Conservation (phyloP, 768 basidiomycete species). For the Boletus sensibilis region DNA sequence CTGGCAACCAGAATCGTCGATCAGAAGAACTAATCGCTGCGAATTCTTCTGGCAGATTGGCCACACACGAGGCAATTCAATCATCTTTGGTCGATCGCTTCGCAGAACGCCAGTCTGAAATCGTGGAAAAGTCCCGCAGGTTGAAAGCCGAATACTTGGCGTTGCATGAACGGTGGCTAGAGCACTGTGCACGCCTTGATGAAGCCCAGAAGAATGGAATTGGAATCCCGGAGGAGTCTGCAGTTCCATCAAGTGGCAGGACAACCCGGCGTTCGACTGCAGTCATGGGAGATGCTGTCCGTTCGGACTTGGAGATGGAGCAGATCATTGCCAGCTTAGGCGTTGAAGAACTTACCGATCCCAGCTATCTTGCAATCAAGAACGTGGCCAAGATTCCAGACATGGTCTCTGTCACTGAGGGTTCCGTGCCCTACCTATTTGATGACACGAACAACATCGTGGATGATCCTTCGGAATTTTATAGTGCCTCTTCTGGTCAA, state of each 20-base stretch:
- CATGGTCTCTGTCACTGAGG: conserved; percentile 73
- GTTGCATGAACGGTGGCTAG: conserved; percentile 71
- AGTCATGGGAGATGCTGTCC: conserved; percentile 79
- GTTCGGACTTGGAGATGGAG: conserved; percentile 95
- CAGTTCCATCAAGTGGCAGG: conserved; percentile 44
- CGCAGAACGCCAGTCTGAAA: conserved; percentile 46
- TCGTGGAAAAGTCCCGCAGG: conserved; percentile 52
- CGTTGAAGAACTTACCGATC: conserved; percentile 91
- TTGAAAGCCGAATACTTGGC: conserved; percentile 65
- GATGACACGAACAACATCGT: conserved; percentile 87
- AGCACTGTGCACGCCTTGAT: conserved; percentile 69
- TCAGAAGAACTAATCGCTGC: conserved; percentile 48
- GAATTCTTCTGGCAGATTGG: conserved; percentile 35
- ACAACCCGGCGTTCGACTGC: conserved; percentile 76
- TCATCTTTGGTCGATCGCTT: conserved; percentile 56
- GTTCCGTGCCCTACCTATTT: conserved; percentile 60
- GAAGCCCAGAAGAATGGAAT: conserved; percentile 37
- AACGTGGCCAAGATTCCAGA: conserved; percentile 90
- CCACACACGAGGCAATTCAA: conserved; percentile 40
- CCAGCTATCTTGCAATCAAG: conserved; percentile 77
- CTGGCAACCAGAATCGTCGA: conserved; percentile 42
- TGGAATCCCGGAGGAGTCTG: conserved; percentile 37
- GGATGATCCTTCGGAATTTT: conserved; percentile 74
- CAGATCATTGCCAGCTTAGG: conserved; percentile 94
- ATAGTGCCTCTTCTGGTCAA: conserved; percentile 66